Evolutionary conservation across 371 early-diverging fungal species (phyloP).

Genomic region (Mucor ambiguus): DNA sequence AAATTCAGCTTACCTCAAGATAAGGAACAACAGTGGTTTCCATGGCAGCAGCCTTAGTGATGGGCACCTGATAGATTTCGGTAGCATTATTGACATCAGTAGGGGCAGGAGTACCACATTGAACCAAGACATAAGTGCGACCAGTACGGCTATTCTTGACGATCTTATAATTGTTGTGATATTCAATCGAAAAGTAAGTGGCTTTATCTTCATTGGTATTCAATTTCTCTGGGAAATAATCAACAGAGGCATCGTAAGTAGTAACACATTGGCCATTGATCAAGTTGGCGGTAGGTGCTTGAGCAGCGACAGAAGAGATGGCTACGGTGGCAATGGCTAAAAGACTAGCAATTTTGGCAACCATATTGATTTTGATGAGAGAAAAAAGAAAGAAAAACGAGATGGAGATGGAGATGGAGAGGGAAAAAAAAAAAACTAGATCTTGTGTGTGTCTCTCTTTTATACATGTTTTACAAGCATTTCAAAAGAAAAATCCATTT

Average conservation of each 20-base stretch:
- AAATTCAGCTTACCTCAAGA: constrained; percentile 52
- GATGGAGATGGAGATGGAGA: neutral
- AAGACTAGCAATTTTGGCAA: constrained; percentile 11
- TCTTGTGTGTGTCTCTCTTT: neutral
- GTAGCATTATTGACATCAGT: constrained; percentile 50
- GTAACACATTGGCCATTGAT: constrained; percentile 39
- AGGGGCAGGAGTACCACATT: constrained; percentile 71
- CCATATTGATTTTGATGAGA: neutral
- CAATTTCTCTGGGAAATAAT: constrained; percentile 62
- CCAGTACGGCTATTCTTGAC: constrained; percentile 50
- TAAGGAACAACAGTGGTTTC: constrained; percentile 68
- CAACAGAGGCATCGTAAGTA: constrained; percentile 42
- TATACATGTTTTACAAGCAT: constrained; percentile 1
- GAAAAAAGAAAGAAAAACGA: neutral
- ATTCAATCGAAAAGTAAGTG: constrained; percentile 58
- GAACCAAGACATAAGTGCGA: constrained; percentile 61
- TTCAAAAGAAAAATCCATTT: constrained; percentile 2
- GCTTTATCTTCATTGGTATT: constrained; percentile 54
- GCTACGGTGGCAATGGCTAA: constrained; percentile 23
- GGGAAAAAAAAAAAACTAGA: constrained; percentile 2
- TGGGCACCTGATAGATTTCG: constrained; percentile 60
- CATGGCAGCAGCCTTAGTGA: constrained; percentile 57
- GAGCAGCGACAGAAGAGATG: constrained; percentile 29
- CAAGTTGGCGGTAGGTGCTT: constrained; percentile 40
- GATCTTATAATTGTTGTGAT: constrained; percentile 69